These are phyloP conservation scores for Fusarium subtropicale DNA, from an alignment of 2,329 filamentous ascomycete genomes.

Conservation along the genomic window DNA sequence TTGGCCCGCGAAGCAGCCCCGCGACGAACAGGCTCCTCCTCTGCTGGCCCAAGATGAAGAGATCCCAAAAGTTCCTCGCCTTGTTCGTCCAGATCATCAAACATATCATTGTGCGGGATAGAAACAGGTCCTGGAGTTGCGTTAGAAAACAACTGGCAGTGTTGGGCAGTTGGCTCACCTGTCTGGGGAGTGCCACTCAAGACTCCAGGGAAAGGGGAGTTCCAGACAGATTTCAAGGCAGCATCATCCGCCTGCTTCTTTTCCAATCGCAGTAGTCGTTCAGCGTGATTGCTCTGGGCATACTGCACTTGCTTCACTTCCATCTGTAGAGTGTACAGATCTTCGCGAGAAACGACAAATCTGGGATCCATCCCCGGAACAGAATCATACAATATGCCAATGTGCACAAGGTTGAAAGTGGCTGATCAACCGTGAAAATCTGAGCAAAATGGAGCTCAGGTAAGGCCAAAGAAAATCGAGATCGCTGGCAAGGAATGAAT, in stretches of 20 bases:
- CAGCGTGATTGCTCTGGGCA: constrained; percentile 71
- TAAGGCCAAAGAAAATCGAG: constrained; percentile 9
- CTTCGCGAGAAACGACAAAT: constrained; percentile 70
- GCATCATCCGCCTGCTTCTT: constrained; percentile 76
- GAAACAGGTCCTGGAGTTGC: constrained; percentile 76
- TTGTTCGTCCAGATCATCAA: constrained; percentile 91
- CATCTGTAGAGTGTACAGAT: constrained; percentile 76
- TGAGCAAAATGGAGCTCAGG: neutral
- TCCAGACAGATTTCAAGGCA: constrained; percentile 87
- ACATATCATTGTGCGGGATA: constrained; percentile 83
- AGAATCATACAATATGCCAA: constrained; percentile 1
- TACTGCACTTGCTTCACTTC: constrained; percentile 76
- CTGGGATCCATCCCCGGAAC: constrained; percentile 71
- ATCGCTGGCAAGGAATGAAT: constrained; percentile 23
- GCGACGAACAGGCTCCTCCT: constrained; percentile 86
- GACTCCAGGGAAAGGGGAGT: constrained; percentile 90
- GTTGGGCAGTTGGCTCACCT: constrained; percentile 65
- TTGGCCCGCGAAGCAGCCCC: constrained; percentile 93
- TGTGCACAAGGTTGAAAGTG: neutral
- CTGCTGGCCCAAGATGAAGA: constrained; percentile 81
- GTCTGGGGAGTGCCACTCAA: constrained; percentile 86
- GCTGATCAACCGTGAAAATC: neutral
- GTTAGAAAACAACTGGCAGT: constrained; percentile 29
- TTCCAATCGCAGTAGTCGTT: constrained; percentile 71
- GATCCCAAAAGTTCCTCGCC: constrained; percentile 82